Percentiles rank a stretch among this genome's conserved stretches.
Evolutionary conservation across 768 basidiomycete genomes (phyloP).

Genomic region (Tylopilus plumbeoviolaceoides): DNA sequence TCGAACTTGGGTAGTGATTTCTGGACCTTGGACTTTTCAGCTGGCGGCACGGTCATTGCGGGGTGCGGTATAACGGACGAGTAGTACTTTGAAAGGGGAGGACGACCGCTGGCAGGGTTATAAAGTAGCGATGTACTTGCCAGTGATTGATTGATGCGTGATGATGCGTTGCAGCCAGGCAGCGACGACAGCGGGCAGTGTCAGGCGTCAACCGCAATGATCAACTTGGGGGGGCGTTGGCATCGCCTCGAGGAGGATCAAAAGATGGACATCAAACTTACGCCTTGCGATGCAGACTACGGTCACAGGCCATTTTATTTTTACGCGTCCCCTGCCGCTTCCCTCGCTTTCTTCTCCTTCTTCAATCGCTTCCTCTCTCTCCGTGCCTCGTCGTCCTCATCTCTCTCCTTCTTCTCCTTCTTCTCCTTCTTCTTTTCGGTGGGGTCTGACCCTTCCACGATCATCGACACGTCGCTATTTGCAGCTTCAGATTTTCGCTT

Average conservation of each 20-base stretch:
- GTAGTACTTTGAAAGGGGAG: neutral
- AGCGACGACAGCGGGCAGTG: conserved; percentile 3
- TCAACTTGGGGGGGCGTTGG: conserved; percentile 1
- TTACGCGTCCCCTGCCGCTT: conserved; percentile 33
- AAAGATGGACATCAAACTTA: conserved; percentile 8
- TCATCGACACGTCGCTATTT: conserved; percentile 44
- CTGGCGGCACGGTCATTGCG: conserved; percentile 6
- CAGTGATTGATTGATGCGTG: conserved; percentile 15
- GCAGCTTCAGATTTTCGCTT: conserved; percentile 69
- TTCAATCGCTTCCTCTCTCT: conserved; percentile 61
- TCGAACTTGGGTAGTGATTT: conserved; percentile 75
- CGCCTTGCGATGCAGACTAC: neutral
- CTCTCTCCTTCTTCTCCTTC: conserved; percentile 54
- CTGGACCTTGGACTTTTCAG: conserved; percentile 38
- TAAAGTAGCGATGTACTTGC: neutral
- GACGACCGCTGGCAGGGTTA: neutral
- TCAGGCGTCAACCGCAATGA: neutral
- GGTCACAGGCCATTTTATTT: neutral
- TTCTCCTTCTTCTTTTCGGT: conserved; percentile 56
- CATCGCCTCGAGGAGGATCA: conserved; percentile 10
- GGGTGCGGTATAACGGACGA: neutral
- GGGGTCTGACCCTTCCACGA: conserved; percentile 43
- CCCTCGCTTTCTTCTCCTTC: conserved; percentile 62
- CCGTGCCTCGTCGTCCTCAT: conserved; percentile 55
- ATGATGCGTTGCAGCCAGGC: neutral